A percentile compares a stretch with the other conserved stretches of the same genome.
These are phyloP conservation scores for Paraconiothyrium brasiliense DNA, from an alignment of 2,329 filamentous ascomycete genomes.

Conservation along the genomic window DNA sequence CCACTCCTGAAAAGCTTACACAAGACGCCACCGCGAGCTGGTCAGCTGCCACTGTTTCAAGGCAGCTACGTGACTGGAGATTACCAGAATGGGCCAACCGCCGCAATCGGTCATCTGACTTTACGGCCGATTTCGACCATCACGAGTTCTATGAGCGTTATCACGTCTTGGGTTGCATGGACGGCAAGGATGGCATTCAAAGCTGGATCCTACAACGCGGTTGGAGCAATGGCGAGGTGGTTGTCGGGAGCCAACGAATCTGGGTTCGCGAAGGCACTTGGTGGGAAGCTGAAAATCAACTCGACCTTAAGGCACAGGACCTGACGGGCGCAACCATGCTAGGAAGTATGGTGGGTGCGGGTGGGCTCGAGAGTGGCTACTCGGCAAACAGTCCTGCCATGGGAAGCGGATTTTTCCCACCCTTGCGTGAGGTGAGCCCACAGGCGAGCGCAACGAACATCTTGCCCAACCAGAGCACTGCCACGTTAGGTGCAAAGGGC, in stretches of 20 bases:
- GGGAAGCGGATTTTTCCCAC: slow-evolving; percentile 73
- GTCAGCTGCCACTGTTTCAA: slow-evolving; percentile 92
- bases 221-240: slow-evolving; percentile 97
- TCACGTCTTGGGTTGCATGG: slow-evolving; percentile 81
- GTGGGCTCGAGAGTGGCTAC: slow-evolving; percentile 76
- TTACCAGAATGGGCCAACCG: slow-evolving; percentile 97
- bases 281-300: slow-evolving; percentile 98
- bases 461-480: slow-evolving; percentile 57
- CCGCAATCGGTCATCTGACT: slow-evolving; percentile 88
- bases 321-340: slow-evolving; percentile 50
- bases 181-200: slow-evolving; percentile 91
- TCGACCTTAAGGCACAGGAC: slow-evolving; percentile 81
- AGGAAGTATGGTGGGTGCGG: slow-evolving; percentile 63
- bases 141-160: slow-evolving; percentile 92
- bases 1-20: slow-evolving; percentile 78
- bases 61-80: slow-evolving; percentile 91
- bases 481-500: slow-evolving; percentile 58
- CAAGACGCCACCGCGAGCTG: slow-evolving; percentile 80
- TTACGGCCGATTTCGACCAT: slow-evolving; percentile 94
- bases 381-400: slow-evolving; percentile 65
- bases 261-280: slow-evolving; percentile 95
- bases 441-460: slow-evolving; percentile 79
- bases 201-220: slow-evolving; percentile 93
- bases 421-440: slow-evolving; percentile 66
- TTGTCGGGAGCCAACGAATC: slow-evolving; percentile 87